These are phyloP conservation scores for Curvularia hawaiiensis DNA, from an alignment of 2,329 filamentous ascomycete genomes.

Conservation along the genomic window DNA sequence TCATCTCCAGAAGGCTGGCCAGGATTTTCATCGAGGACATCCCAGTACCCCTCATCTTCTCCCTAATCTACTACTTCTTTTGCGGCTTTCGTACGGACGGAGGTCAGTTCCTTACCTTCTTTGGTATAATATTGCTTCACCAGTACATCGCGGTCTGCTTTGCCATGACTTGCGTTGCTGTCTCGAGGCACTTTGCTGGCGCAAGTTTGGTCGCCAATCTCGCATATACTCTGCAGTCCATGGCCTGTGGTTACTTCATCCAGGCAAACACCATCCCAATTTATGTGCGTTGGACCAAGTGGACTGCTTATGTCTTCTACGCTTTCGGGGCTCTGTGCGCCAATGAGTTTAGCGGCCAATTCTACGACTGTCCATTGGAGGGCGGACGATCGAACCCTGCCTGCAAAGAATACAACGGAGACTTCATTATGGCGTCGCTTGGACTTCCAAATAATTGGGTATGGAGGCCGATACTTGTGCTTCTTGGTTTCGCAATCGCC, in stretches of 20 bases:
- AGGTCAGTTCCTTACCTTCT: conserved; percentile 73
- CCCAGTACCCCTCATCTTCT: conserved; percentile 73
- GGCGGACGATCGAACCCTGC: conserved; percentile 67
- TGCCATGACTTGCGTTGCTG: conserved; percentile 69
- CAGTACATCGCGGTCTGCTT: conserved; percentile 77
- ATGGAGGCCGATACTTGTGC: conserved; percentile 66
- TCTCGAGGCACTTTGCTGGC: conserved; percentile 70
- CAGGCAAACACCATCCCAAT: conserved; percentile 74
- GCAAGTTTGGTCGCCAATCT: conserved; percentile 76
- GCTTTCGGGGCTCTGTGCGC: conserved; percentile 71
- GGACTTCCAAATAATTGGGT: conserved; percentile 73
- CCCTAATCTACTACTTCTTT: conserved; percentile 78
- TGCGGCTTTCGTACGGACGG: conserved; percentile 70
- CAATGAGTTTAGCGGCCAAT: conserved; percentile 74
- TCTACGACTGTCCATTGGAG: conserved; percentile 73
- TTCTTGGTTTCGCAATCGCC: conserved; percentile 66
- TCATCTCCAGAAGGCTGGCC: conserved; percentile 72
- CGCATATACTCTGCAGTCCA: conserved; percentile 72
- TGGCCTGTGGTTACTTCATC: conserved; percentile 78
- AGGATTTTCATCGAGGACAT: conserved; percentile 73
- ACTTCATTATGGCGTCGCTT: conserved; percentile 70
- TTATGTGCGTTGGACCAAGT: conserved; percentile 80
- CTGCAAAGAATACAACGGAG: conserved; percentile 71
- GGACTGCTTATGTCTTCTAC: conserved; percentile 69
- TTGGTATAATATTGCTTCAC: conserved; percentile 68